Evolutionary conservation across 306 rosid genomes (phyloP).

Genomic region (Ceratonia siliqua): DNA sequence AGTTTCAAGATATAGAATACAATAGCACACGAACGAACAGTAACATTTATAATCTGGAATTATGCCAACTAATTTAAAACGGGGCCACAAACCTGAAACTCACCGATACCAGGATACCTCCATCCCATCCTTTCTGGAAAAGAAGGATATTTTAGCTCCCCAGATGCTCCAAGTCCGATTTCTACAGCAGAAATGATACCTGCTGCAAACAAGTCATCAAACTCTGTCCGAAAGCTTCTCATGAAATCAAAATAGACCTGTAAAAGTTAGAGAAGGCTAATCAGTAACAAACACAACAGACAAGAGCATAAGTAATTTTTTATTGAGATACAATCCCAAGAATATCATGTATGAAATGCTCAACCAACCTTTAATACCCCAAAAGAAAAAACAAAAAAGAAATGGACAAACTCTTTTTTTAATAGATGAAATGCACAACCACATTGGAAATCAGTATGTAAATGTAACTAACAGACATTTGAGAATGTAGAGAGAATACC

Average conservation of each 20-base stretch:
- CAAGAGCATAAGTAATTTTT: conserved; percentile 7
- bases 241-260: conserved; percentile 97
- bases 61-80: conserved; percentile 29
- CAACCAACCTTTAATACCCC: conserved; percentile 1
- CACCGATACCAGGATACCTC: conserved; percentile 99
- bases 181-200: conserved; percentile 82
- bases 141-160: conserved; percentile 97
- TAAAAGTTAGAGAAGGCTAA: conserved; percentile 31
- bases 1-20: conserved; percentile 14
- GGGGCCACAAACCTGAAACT: conserved; percentile 79
- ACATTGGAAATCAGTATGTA: conserved; percentile 7
- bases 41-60: neutral
- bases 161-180: conserved; percentile 90
- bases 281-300: conserved; percentile 30
- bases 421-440: conserved; percentile 10
- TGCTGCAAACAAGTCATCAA: conserved; percentile 82
- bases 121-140: conserved; percentile 92
- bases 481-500: neutral
- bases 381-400: neutral
- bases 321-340: neutral
- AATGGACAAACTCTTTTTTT: neutral
- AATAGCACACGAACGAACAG: neutral
- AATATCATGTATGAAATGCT: conserved; percentile 10
- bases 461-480: conserved; percentile 18
- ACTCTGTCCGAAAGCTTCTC: conserved; percentile 96